A percentile compares a stretch with the other conserved stretches of the same genome.
Conservation (phyloP, 1,284 basidiomycete species). For the Coniophora puteana region DNA sequence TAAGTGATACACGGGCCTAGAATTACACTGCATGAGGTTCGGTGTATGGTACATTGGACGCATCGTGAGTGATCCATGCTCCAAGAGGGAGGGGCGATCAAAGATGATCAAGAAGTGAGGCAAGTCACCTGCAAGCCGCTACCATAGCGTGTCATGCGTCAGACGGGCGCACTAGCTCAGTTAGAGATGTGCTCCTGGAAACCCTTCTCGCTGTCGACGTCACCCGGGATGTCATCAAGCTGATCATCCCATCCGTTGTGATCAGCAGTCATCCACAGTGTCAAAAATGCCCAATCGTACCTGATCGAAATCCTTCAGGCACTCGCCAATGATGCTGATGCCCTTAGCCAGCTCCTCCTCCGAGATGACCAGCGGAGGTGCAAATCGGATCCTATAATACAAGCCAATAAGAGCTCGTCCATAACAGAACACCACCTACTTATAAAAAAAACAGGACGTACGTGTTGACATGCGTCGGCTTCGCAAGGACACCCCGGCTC, state of each 20-base stretch:
- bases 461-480: slow-evolving; percentile 96
- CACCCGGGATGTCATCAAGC: slow-evolving; percentile 72
- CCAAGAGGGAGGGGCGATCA: no score
- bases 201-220: slow-evolving; percentile 56
- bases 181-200: slow-evolving; percentile 40
- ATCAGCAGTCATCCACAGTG: not conserved
- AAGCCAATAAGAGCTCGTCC: slow-evolving; percentile 2
- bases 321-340: slow-evolving; percentile 74
- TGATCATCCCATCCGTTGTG: slow-evolving; percentile 21
- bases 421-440: slow-evolving; percentile 4
- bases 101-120: no score
- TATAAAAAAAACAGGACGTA: slow-evolving; percentile 38
- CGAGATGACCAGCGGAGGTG: slow-evolving; percentile 90
- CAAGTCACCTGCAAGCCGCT: no score
- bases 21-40: no score
- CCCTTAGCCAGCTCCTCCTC: slow-evolving; percentile 81
- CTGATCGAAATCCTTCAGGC: slow-evolving; percentile 79
- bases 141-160: no score
- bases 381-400: slow-evolving; percentile 79
- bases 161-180: no score
- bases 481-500: slow-evolving; percentile 87
- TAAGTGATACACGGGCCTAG: no score
- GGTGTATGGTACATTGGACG: no score
- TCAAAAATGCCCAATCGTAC: slow-evolving; percentile 42
- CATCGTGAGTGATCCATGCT: no score